Evolutionary conservation across 805 yeast species (phyloP).

Genomic region (Cyberlindnera veronae): DNA sequence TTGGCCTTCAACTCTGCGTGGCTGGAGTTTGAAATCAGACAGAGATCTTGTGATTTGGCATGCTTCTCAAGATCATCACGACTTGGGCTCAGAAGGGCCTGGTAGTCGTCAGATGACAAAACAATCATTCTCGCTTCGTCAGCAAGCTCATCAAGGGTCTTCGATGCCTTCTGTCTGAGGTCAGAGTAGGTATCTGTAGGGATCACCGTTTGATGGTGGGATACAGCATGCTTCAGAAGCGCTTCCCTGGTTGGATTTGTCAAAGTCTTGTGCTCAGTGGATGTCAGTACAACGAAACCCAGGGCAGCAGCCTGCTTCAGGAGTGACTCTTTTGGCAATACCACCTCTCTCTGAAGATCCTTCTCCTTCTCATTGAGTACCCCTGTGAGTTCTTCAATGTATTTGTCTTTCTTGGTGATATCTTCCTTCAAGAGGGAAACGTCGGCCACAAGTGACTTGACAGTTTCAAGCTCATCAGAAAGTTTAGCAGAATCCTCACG

Average conservation of each 20-base stretch:
- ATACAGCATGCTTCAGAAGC: constrained; percentile 9
- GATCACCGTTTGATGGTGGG: constrained; percentile 13
- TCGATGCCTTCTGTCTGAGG: constrained; percentile 14
- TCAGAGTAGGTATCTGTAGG: constrained; percentile 13
- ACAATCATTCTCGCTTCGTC: constrained; percentile 14
- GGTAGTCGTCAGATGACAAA: constrained; percentile 14
- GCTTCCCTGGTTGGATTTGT: constrained; percentile 10
- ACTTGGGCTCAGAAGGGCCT: constrained; percentile 15
- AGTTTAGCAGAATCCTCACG: constrained; percentile 3
- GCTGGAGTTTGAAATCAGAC: background rate
- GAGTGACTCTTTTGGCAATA: constrained; percentile 13
- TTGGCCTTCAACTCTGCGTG: constrained; percentile 2
- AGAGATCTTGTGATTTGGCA: constrained; percentile 8
- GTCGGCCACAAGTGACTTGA: constrained; percentile 2
- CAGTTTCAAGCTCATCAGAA: constrained; percentile 4
- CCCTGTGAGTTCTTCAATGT: constrained; percentile 12
- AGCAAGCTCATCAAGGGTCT: constrained; percentile 25
- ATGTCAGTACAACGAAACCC: constrained; percentile 14
- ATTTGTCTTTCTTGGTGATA: constrained; percentile 11
- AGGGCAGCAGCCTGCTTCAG: constrained; percentile 13
- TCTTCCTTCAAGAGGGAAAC: constrained; percentile 10
- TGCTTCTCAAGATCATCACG: constrained; percentile 7
- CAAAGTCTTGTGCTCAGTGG: constrained; percentile 10
- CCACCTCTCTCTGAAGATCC: constrained; percentile 14
- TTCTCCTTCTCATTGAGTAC: constrained; percentile 14